Base-by-base conservation (phyloP, 2,329 filamentous ascomycete genomes). In the Neopestalotiopsis sp. region DNA sequence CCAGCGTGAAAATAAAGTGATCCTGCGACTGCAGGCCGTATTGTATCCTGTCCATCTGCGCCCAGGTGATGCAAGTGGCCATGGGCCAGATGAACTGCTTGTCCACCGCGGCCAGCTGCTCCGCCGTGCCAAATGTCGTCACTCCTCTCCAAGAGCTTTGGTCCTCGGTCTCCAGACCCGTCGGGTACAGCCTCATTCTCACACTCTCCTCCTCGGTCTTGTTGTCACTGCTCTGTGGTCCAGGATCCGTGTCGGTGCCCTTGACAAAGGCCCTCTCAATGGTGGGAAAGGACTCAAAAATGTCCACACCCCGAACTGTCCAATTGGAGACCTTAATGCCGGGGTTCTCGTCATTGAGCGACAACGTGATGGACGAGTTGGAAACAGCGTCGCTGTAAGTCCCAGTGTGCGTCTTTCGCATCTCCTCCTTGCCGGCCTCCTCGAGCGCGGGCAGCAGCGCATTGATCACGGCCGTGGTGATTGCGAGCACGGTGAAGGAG, bases 401-500 rank as follows among this genome's bases (percentile, higher is more conserved):
- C 32, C 84, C 84, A 0, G 72, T 78, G 68, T 80, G 80, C 3
- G 69, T 32, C 13, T 65, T 64, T 34, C 63, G 42, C 0, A 80
- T 78, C 59, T 85, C 78, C 5, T 77, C 74, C 17, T 80, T 79
- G 7, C 82, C 78, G 1, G 82, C 83, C 28, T 78, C 73, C 52
- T 86, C 84, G 7, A 86, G 68, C 0, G 80, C 83, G 0, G 82
- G 82, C 0, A 85, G 67, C 0, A 86, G 70, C 0, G 69, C 69
- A 45, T 77, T 70, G 10, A 84, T 66, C 4, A 69, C 64, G 10
- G 68, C 73, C 3, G 76, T 76, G 52, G 74, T 69, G 10, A 68
- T 70, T 10, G 9, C 49, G 1, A 57, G 24, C 2, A 66, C 9
- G 0, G 63, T 66, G 1, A 24, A 24, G 2, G 24, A 45, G 17